These are phyloP conservation scores for Leccinum subatratum DNA, from an alignment of 1,284 basidiomycete genomes.

Conservation along the genomic window DNA sequence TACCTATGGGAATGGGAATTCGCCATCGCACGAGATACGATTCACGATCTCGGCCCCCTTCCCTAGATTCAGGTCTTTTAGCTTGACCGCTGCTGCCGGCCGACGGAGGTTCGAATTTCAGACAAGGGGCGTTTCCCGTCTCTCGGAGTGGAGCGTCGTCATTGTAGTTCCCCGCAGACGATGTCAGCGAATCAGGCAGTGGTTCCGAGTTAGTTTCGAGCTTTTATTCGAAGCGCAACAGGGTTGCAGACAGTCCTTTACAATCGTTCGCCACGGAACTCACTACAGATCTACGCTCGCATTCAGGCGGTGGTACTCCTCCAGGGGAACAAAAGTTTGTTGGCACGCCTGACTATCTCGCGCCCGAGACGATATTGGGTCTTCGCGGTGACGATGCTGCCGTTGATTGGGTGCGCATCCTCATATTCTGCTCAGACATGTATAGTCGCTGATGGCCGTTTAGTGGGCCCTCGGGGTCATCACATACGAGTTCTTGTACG, in stretches of 20 bases:
- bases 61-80: slow-evolving; percentile 77
- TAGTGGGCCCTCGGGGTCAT: slow-evolving; percentile 98
- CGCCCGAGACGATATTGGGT: slow-evolving; percentile 94
- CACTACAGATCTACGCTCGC: slow-evolving; percentile 73
- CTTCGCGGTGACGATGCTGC: slow-evolving; percentile 92
- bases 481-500: slow-evolving; percentile 97
- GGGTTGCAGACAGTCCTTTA: slow-evolving; percentile 65
- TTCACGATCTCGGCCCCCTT: slow-evolving; percentile 71
- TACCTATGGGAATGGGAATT: slow-evolving; percentile 52
- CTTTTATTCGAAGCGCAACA: slow-evolving; percentile 54
- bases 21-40: slow-evolving; percentile 56
- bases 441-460: slow-evolving; percentile 18
- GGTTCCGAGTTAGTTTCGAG: slow-evolving; percentile 73
- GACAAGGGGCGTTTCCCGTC: slow-evolving; percentile 53
- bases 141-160: slow-evolving; percentile 59
- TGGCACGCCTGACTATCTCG: slow-evolving; percentile 95
- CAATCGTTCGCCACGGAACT: slow-evolving; percentile 79
- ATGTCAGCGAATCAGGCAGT: slow-evolving; percentile 73
- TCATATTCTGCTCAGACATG: slow-evolving; percentile 9
- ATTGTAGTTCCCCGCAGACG: slow-evolving; percentile 69
- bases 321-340: slow-evolving; percentile 87
- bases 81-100: slow-evolving; percentile 65
- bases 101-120: slow-evolving; percentile 80
- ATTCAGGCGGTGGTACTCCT: slow-evolving; percentile 60
- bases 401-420: slow-evolving; percentile 85